phyloP scores from a whole-genome alignment of 2,329 filamentous ascomycete species.

The Drechslerella dactyloides region DNA sequence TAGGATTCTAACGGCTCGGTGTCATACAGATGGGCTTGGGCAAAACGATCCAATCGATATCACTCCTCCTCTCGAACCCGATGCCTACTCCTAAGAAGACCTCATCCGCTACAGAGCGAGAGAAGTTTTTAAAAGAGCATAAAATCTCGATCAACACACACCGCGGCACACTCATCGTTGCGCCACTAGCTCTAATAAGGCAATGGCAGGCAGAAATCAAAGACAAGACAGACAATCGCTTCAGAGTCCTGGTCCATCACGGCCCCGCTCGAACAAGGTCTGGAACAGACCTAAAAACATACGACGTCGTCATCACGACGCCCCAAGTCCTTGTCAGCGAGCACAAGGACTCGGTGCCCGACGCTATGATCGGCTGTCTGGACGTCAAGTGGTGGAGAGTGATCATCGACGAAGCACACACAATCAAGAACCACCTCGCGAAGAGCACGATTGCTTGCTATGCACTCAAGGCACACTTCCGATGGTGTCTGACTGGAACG shows the following conservation, averaged over 20 bases:
- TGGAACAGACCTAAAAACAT: slow-evolving; percentile 75
- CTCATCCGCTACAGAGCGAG: slow-evolving; percentile 60
- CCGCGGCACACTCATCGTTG: slow-evolving; percentile 87
- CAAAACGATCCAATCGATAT: slow-evolving; percentile 93
- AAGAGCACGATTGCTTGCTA: slow-evolving; percentile 94
- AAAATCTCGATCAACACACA: slow-evolving; percentile 73
- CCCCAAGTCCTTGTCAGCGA: slow-evolving; percentile 96
- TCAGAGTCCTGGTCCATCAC: slow-evolving; percentile 89
- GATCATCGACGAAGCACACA: slow-evolving; percentile 95
- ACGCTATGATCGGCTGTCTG: slow-evolving; percentile 73
- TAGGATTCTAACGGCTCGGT: neutral
- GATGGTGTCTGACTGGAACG: slow-evolving; percentile 95
- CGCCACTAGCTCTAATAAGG: slow-evolving; percentile 89
- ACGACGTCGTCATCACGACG: slow-evolving; percentile 95
- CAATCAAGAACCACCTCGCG: slow-evolving; percentile 96
- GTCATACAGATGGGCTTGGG: slow-evolving; percentile 76
- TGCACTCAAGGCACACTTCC: slow-evolving; percentile 80
- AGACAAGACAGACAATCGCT: slow-evolving; percentile 75
- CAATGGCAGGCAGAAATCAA: slow-evolving; percentile 96
- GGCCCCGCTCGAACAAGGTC: slow-evolving; percentile 83
- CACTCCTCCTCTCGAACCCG: slow-evolving; percentile 82
- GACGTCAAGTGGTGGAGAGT: slow-evolving; percentile 93
- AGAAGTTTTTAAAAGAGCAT: slow-evolving; percentile 62
- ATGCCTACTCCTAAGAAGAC: slow-evolving; percentile 68
- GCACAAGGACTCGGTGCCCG: slow-evolving; percentile 72